phyloP scores from a whole-genome alignment of 768 basidiomycete species.

The Trametes cubensis region DNA sequence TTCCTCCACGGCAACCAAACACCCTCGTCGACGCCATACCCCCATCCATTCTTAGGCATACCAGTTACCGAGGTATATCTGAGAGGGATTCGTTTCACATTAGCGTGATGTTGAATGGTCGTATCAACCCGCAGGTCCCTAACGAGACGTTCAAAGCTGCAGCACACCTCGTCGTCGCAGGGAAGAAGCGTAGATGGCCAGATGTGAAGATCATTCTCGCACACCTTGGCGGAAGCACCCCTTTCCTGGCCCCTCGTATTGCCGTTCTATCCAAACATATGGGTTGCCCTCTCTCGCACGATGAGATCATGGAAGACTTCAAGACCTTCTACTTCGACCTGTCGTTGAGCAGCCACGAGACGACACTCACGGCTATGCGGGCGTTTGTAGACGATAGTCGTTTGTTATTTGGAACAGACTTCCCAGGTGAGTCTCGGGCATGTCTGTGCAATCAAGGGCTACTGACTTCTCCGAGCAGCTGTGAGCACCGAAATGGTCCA shows the following conservation, averaged over 20 bases:
- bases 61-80: constrained; percentile 64
- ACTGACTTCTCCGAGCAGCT: constrained; percentile 40
- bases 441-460: background rate
- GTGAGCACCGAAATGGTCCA: constrained; percentile 54
- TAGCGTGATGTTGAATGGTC: background rate
- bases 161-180: constrained; percentile 73
- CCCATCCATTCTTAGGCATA: constrained; percentile 64
- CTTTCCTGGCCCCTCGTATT: constrained; percentile 67
- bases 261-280: constrained; percentile 69
- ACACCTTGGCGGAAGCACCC: constrained; percentile 73
- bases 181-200: constrained; percentile 63
- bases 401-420: constrained; percentile 75
- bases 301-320: constrained; percentile 72
- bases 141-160: constrained; percentile 85
- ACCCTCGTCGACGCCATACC: constrained; percentile 63
- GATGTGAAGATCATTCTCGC: constrained; percentile 68
- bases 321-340: constrained; percentile 74
- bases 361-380: constrained; percentile 54
- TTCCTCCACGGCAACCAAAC: constrained; percentile 76
- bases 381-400: constrained; percentile 51
- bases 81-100: background rate
- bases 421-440: constrained; percentile 55
- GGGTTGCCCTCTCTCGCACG: constrained; percentile 64
- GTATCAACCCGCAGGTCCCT: constrained; percentile 55
- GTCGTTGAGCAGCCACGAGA: constrained; percentile 61